Base-by-base conservation (phyloP, 176 grass and related monocot genomes). In the Oryza coarctata region DNA sequence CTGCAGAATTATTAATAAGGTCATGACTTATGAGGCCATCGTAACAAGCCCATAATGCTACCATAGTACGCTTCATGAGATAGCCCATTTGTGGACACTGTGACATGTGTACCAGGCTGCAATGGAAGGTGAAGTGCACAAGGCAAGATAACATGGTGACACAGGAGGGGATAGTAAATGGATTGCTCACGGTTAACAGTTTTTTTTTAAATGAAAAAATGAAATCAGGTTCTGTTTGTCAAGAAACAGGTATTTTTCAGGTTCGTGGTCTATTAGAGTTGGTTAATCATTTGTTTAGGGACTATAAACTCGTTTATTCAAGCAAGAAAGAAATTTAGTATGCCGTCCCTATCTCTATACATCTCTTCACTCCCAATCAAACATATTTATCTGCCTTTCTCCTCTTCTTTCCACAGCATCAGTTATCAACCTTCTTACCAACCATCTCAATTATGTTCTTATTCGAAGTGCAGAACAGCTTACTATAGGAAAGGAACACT, bases 41-140 rank as follows among this genome's bases (percentile, higher is more conserved):
- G 63, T 86, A 63, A 79, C 31, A 80, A 60, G 36, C 41, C 17
- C 60, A 44, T 73, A 71, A 71, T 70, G 45, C 28, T 43, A 33
- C 38, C 62, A 62, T 49, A 17, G 17, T 25, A 84, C 39, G 43
- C 28, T 41, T 87, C 50, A 82, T 63, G 55, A 63, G 79, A 49
- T 18, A 50, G 20, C 62, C 40, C 3, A 74, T 57, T 57, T 86
- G 25, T 66, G 60, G 55, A 33, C 26, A 41, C 12, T 14, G n/a
- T 12, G 23, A 29, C 57, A 29, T 60, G 55, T 60, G 55, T 7
- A 60, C 55, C 55, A 60, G n/a, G 55, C n/a, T 5, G n/a, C 55
- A 10, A 11, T n/a, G 1, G 55, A 25, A 23, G n/a, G 55, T 55
- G 50, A 5, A 55, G 50, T 17, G 18, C 18, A 55, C 50, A 55